Evolutionary conservation across 306 rosid species (phyloP).

Genomic region (Sicyos edulis): DNA sequence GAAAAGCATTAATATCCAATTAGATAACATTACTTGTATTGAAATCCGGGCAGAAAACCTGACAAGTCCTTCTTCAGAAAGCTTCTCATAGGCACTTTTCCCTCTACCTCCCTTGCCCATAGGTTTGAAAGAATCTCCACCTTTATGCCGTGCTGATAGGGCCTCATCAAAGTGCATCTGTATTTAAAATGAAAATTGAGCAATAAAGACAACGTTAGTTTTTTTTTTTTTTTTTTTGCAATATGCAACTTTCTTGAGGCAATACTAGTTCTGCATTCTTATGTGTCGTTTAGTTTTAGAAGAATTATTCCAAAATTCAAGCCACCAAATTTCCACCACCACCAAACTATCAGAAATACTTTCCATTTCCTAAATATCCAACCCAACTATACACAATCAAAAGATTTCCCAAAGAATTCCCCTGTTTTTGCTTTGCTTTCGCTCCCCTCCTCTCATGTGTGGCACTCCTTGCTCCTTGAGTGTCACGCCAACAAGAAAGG

Average conservation of each 20-base stretch:
- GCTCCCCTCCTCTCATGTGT: no score
- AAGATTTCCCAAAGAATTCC: no score
- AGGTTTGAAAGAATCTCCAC: constrained; percentile 77
- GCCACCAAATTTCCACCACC: neutral
- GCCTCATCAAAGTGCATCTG: constrained; percentile 98
- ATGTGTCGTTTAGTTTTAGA: neutral
- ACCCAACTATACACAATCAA: no score
- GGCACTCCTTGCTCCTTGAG: no score
- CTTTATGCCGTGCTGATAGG: constrained; percentile 75
- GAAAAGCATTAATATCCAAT: neutral
- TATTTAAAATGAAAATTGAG: constrained; percentile 18
- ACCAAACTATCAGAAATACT: neutral
- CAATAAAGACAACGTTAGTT: constrained; percentile 9
- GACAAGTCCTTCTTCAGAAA: constrained; percentile 89
- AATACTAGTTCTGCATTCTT: neutral
- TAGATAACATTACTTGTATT: constrained; percentile 60
- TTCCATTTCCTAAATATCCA: neutral
- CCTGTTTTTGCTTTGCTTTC: no score
- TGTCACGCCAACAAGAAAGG: no score
- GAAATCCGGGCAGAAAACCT: constrained; percentile 82
- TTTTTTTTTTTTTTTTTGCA: no score
- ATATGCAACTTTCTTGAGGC: no score
- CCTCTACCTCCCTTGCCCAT: constrained; percentile 68
- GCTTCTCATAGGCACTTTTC: constrained; percentile 41
- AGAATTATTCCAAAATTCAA: neutral